phyloP scores from a whole-genome alignment of 352 stramenopile species.

The Pythium phragmitis region DNA sequence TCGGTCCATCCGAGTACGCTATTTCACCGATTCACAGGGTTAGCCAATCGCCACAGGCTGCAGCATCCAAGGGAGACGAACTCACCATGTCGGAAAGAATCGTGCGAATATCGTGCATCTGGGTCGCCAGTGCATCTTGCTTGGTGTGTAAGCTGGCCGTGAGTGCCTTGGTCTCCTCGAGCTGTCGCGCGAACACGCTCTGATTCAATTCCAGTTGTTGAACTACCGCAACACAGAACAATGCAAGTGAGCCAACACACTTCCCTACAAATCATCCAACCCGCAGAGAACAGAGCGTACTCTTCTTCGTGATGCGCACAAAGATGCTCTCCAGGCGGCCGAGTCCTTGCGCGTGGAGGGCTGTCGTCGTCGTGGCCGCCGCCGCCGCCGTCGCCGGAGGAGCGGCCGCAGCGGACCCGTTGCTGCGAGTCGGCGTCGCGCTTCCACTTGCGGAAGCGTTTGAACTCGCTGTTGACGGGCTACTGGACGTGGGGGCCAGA shows the following conservation, averaged over 20 bases:
- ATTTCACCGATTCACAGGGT: neutral
- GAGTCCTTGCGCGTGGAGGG: constrained; percentile 40
- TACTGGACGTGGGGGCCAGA: neutral
- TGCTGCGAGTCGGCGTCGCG: neutral
- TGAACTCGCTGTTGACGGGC: neutral
- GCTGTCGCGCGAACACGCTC: constrained; percentile 44
- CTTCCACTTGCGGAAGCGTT: constrained; percentile 1
- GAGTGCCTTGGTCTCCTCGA: constrained; percentile 49
- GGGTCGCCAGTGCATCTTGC: constrained; percentile 46
- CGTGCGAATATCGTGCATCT: constrained; percentile 53
- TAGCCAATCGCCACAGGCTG: neutral
- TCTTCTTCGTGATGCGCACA: constrained; percentile 83
- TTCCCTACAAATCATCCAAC: neutral
- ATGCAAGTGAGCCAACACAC: neutral
- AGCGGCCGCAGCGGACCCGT: constrained; percentile 9
- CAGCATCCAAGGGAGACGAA: neutral
- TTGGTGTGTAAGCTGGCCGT: constrained; percentile 30
- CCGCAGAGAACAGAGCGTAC: constrained; percentile 30
- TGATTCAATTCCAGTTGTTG: constrained; percentile 75
- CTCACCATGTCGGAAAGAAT: constrained; percentile 52
- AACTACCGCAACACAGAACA: constrained; percentile 32
- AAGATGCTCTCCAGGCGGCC: constrained; percentile 83
- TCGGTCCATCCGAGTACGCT: constrained; percentile 17
- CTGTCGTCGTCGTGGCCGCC: neutral
- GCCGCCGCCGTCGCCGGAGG: neutral